phyloP scores from a whole-genome alignment of 2,329 filamentous ascomycete genomes.

The Aspergillus phoenicis region DNA sequence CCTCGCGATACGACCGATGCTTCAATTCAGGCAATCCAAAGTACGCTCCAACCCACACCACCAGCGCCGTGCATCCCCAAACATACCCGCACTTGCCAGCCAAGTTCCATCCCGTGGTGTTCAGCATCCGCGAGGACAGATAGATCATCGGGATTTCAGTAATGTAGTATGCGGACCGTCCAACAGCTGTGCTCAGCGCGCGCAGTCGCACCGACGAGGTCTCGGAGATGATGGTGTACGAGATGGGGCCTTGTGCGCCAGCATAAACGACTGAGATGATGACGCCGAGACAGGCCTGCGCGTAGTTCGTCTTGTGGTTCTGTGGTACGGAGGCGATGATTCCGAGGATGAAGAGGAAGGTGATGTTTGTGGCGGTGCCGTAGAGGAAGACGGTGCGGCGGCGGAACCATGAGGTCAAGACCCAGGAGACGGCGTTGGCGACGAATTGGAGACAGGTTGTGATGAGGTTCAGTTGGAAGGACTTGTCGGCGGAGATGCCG shows the following conservation, averaged over 20 bases:
- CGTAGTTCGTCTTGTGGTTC: conserved; percentile 38
- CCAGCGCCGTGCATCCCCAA: conserved; percentile 48
- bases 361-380: conserved; percentile 39
- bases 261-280: conserved; percentile 47
- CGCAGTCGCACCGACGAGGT: conserved; percentile 43
- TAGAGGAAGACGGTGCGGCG: conserved; percentile 47
- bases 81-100: conserved; percentile 53
- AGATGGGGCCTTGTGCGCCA: conserved; percentile 39
- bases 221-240: conserved; percentile 45
- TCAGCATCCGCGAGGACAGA: conserved; percentile 45
- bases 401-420: conserved; percentile 42
- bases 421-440: conserved; percentile 41
- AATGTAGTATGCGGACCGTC: conserved; percentile 47
- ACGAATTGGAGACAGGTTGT: conserved; percentile 37
- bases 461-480: conserved; percentile 36
- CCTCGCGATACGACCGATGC: conserved; percentile 49
- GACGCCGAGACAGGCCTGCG: conserved; percentile 42
- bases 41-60: conserved; percentile 47
- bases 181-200: conserved; percentile 42
- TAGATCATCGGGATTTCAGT: conserved; percentile 48
- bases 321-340: conserved; percentile 40
- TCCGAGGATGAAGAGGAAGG: conserved; percentile 41
- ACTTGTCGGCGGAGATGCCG: conserved; percentile 26
- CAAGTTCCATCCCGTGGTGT: conserved; percentile 44
- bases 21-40: conserved; percentile 52